Percentiles rank a stretch among this genome's conserved stretches.
phyloP scores from a whole-genome alignment of 2,329 filamentous ascomycete species.

The Mycosphaerella arachidis region DNA sequence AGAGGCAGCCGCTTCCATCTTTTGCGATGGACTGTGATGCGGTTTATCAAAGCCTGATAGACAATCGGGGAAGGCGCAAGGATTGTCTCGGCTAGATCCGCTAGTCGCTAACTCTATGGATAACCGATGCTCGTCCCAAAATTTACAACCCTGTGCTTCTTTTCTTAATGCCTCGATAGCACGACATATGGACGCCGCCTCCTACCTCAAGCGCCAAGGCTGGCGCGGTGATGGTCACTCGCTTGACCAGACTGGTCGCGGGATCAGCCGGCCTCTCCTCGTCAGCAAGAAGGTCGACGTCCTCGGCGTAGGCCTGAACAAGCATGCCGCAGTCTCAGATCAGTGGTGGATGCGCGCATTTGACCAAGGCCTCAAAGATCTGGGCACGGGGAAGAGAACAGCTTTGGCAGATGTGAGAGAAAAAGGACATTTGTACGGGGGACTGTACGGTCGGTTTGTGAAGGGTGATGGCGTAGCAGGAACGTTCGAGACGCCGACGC shows the following conservation, averaged over 20 bases:
- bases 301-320: slow-evolving; percentile 75
- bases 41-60: no score
- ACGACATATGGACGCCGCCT: slow-evolving; percentile 71
- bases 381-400: slow-evolving; percentile 59
- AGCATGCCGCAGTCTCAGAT: slow-evolving; percentile 59
- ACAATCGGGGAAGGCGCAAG: no score
- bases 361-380: slow-evolving; percentile 78
- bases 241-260: slow-evolving; percentile 72
- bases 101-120: background rate
- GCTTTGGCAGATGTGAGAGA: slow-evolving; percentile 46
- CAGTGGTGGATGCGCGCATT: slow-evolving; percentile 98
- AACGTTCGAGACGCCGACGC: slow-evolving; percentile 47
- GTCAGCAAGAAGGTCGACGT: slow-evolving; percentile 77
- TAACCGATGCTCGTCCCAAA: background rate
- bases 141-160: background rate
- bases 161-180: background rate
- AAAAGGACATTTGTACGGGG: slow-evolving; percentile 47
- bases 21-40: background rate
- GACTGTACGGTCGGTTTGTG: slow-evolving; percentile 80
- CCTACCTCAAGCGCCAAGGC: slow-evolving; percentile 77
- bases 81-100: background rate
- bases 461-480: slow-evolving; percentile 72
- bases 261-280: slow-evolving; percentile 77
- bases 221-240: slow-evolving; percentile 88
- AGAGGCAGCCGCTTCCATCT: no score